phyloP scores from a whole-genome alignment of 176 grass and related monocot genomes.

The Zea mays region Zm-B73-REFERENCE-NAM-5.0 NC_050099.1:194496001-194496500 shows the following conservation, averaged over 20 bases:
- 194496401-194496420: background rate
- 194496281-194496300: background rate
- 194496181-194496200: background rate
- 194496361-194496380: background rate
- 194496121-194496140: background rate
- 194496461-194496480: background rate
- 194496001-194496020: background rate
- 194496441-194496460: background rate
- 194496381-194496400: background rate
- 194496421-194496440: conserved; percentile 24
- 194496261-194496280: background rate
- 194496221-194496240: background rate
- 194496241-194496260: background rate
- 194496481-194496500: background rate
- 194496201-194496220: background rate
- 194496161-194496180: background rate
- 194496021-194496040: background rate
- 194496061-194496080: background rate
- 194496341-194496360: background rate
- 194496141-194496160: background rate
- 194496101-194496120: background rate
- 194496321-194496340: background rate
- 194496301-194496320: background rate
- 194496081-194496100: background rate
- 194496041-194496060: background rate